phyloP scores from a whole-genome alignment of 495 filamentous ascomycete species.

The Hypoxylon fragiforme region DNA sequence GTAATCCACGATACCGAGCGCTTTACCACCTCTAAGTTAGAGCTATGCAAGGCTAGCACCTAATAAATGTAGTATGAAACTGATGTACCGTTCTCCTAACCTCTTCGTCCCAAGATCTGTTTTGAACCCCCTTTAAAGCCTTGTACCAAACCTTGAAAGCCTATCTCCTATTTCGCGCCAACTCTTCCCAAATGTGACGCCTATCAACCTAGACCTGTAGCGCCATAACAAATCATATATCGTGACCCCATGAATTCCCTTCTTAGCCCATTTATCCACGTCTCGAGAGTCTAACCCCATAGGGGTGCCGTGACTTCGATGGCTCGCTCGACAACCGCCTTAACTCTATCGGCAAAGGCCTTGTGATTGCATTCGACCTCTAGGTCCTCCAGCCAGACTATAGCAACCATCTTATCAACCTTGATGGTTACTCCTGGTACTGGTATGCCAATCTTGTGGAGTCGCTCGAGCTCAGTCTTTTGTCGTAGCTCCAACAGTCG shows the following conservation, averaged over 20 bases:
- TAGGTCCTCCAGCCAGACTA: constrained; percentile 86
- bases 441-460: constrained; percentile 80
- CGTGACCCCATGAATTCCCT: neutral
- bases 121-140: too few relatives aligned
- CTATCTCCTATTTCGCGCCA: too few relatives aligned
- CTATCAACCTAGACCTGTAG: too few relatives aligned
- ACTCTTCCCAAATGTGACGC: too few relatives aligned
- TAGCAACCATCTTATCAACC: constrained; percentile 85
- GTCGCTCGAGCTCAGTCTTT: constrained; percentile 61
- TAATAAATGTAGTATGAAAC: too few relatives aligned
- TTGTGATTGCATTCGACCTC: constrained; percentile 82
- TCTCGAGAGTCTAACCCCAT: constrained; percentile 42
- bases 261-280: neutral
- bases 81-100: too few relatives aligned
- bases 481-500: constrained; percentile 45
- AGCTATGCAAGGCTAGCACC: too few relatives aligned
- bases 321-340: constrained; percentile 85
- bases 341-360: constrained; percentile 76
- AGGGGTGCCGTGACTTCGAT: constrained; percentile 88
- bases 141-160: too few relatives aligned
- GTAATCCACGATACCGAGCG: too few relatives aligned
- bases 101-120: too few relatives aligned
- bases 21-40: too few relatives aligned
- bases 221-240: too few relatives aligned
- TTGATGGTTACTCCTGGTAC: constrained; percentile 85